Conservation (phyloP, 2,329 filamentous ascomycete genomes). For the Arthrobotrys sinensis region DNA sequence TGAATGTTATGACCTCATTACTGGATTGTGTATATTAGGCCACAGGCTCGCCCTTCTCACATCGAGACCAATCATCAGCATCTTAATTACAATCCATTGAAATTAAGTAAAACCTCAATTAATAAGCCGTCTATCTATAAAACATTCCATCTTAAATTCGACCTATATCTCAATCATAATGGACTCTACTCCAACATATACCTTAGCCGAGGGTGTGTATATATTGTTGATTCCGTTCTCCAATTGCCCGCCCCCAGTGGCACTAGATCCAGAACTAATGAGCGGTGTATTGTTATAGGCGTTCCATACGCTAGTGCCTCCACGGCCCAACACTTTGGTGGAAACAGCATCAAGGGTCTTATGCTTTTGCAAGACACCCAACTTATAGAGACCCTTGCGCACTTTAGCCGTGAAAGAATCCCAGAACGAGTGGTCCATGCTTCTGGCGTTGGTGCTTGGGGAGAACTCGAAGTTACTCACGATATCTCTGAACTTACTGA, state of each 20-base stretch:
- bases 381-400: slow-evolving; percentile 75
- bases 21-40: slow-evolving; percentile 6
- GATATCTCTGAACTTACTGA: slow-evolving; percentile 72
- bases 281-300: slow-evolving; percentile 13
- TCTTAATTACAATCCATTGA: slow-evolving; percentile 17
- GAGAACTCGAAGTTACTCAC: slow-evolving; percentile 75
- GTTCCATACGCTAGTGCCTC: slow-evolving; percentile 63
- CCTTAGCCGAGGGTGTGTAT: slow-evolving; percentile 44
- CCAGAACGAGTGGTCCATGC: slow-evolving; percentile 75
- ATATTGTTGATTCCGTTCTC: neutral
- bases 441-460: slow-evolving; percentile 73
- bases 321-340: slow-evolving; percentile 64
- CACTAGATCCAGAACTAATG: neutral
- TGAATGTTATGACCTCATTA: neutral
- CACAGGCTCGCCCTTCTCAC: neutral
- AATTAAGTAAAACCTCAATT: neutral
- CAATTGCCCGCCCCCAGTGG: neutral
- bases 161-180: slow-evolving; percentile 7
- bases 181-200: slow-evolving; percentile 43
- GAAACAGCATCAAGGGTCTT: slow-evolving; percentile 66
- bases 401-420: slow-evolving; percentile 76
- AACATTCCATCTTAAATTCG: neutral
- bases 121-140: neutral
- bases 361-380: slow-evolving; percentile 73
- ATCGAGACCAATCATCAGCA: slow-evolving; percentile 8